phyloP scores from a whole-genome alignment of 192 early-diverging fungal genomes.

The Geosiphon pyriformis region DNA sequence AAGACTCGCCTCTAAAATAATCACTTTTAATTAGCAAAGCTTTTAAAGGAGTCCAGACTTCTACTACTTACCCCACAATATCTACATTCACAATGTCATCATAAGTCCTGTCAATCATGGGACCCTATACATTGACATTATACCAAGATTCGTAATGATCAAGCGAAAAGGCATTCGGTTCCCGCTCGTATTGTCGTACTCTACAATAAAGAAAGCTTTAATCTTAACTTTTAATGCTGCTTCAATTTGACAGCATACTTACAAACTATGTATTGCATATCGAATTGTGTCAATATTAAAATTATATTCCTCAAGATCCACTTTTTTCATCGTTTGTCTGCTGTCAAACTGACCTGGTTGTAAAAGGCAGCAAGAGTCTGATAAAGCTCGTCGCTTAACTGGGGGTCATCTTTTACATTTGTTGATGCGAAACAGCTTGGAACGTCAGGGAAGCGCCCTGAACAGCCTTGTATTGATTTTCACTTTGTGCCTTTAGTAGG shows the following conservation, averaged over 20 bases:
- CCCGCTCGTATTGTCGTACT: conserved; percentile 8
- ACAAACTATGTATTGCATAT: conserved; percentile 13
- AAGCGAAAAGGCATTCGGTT: conserved; percentile 7
- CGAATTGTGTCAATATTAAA: conserved; percentile 5
- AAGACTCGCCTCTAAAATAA: conserved; percentile 16
- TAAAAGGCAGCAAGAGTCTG: neutral
- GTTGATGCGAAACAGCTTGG: no score
- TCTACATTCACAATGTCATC: conserved; percentile 9
- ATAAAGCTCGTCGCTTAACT: conserved; percentile 13
- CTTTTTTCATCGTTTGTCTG: neutral
- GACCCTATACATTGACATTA: conserved; percentile 12
- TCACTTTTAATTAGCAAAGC: conserved; percentile 42
- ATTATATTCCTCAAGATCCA: neutral
- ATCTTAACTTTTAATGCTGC: neutral
- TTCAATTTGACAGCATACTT: conserved; percentile 13
- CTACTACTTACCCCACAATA: conserved; percentile 61
- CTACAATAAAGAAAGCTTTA: neutral
- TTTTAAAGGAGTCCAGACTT: conserved; percentile 70
- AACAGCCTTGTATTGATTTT: no score
- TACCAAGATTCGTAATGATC: conserved; percentile 8
- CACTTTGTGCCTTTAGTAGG: neutral
- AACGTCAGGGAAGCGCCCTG: no score
- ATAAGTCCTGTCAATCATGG: neutral
- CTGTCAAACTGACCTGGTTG: conserved; percentile 8
- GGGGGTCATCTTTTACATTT: conserved; percentile 7